A percentile compares a stretch with the other conserved stretches of the same genome.
Evolutionary conservation across 192 early-diverging fungal genomes (phyloP).

Genomic region (Geranomyces michiganensis): DNA sequence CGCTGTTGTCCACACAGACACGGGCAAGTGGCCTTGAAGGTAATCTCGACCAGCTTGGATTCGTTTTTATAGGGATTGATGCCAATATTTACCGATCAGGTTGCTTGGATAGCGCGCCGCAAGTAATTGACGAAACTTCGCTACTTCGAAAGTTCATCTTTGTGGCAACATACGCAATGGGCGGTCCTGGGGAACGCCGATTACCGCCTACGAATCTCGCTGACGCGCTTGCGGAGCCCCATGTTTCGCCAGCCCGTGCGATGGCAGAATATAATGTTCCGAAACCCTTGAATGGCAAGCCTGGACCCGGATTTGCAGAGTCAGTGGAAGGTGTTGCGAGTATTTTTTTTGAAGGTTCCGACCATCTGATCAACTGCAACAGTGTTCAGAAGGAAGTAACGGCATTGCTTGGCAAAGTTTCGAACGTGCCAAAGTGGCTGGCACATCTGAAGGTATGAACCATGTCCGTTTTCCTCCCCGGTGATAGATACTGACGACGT

Average conservation of each 20-base stretch:
- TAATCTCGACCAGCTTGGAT: too few relatives aligned
- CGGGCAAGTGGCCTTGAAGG: background rate
- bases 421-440: background rate
- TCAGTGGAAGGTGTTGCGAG: too few relatives aligned
- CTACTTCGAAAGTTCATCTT: constrained; percentile 48
- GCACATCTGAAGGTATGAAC: too few relatives aligned
- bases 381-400: background rate
- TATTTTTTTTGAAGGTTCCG: too few relatives aligned
- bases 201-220: constrained; percentile 38
- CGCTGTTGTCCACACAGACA: constrained; percentile 40
- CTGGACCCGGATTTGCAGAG: background rate
- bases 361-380: too few relatives aligned
- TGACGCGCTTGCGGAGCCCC: constrained; percentile 10
- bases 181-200: constrained; percentile 47
- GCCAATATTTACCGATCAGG: too few relatives aligned
- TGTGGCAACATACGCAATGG: constrained; percentile 38
- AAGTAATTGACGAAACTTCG: constrained; percentile 47
- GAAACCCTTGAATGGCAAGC: background rate
- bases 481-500: background rate
- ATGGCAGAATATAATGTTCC: background rate
- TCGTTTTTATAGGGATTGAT: too few relatives aligned
- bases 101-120: background rate
- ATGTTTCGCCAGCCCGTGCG: background rate
- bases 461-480: too few relatives aligned
- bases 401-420: background rate